Evolutionary conservation across 805 yeast genomes (phyloP), one percentile per base, ranked within the genome.

Genomic region (Candida boidinii): DNA sequence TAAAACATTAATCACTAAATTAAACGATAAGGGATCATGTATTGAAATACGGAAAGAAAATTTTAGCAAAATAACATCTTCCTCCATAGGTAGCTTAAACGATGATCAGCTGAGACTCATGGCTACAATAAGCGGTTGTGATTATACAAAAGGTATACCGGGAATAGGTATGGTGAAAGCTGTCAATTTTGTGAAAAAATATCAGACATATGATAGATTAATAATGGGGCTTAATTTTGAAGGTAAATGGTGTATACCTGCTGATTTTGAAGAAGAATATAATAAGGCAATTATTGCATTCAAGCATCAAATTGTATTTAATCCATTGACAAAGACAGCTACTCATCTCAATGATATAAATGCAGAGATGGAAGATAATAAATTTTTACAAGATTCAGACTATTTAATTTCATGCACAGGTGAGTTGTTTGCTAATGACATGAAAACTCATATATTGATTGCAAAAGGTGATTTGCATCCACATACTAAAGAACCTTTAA

Each of bases 51-150:
- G 66, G 29, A 60, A 81, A 21, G 69, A 66, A 2, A 62, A 75
- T 33, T 78, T 88, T 42, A 40, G 39, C 19, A 38, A 52, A 7
- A 38, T 50, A 21, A 43, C 33, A 22, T 46, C 44, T 5, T 39
- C 48, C 13, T 69, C 73, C 7, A 55, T 87, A 26, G 63, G 68
- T 0, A 47, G 61, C 5, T 66, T 79, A 43, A 53, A 67, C 15
- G 69, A 60, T 18, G 71, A 68, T 8, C 84, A 85, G 45, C 53
- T 85, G 33, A 65, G 92, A 29, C 64, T 76, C 26, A 72, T 85
- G 57, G 97, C 95, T 2, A 79, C 88, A 44, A 51, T 92, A 4
- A 74, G 95, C n/a, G 99, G 99, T 0, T 92, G 99, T 58, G 99
- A 92, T 54, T 92, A 92, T 49, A 84, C 96, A 0, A 74, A 75